A percentile compares a stretch with the other conserved stretches of the same genome.
These are phyloP conservation scores for Triangularia verruculosa DNA, from an alignment of 2,329 filamentous ascomycete species.

Conservation along the genomic window DNA sequence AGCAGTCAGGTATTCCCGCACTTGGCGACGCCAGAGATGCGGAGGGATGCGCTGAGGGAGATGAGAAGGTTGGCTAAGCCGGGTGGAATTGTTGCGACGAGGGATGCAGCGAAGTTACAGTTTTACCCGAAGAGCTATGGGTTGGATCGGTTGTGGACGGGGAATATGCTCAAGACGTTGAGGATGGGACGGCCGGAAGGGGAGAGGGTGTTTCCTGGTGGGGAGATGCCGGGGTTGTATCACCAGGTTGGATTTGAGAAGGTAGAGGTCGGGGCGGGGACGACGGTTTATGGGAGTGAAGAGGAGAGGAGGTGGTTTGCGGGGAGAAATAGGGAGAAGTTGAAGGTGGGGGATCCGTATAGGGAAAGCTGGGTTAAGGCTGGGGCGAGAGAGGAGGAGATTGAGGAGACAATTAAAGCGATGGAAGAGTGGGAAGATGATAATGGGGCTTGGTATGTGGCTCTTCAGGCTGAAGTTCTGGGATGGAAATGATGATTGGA, in stretches of 20 bases:
- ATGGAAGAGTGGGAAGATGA: conserved; percentile 35
- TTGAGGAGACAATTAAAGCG: conserved; percentile 32
- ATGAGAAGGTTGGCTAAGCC: conserved; percentile 43
- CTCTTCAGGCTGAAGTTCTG: conserved; percentile 38
- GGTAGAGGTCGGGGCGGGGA: conserved; percentile 31
- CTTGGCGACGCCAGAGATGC: conserved; percentile 33
- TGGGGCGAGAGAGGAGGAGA: conserved; percentile 37
- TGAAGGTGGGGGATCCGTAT: conserved; percentile 33
- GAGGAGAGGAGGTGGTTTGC: conserved; percentile 33
- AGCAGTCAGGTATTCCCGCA: conserved; percentile 44
- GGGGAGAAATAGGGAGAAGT: conserved; percentile 27
- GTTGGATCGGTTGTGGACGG: conserved; percentile 33
- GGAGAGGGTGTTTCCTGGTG: conserved; percentile 18
- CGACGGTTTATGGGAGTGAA: conserved; percentile 28
- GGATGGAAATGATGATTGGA: too few relatives aligned
- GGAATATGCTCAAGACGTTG: conserved; percentile 26
- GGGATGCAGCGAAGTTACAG: conserved; percentile 31
- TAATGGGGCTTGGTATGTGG: conserved; percentile 39
- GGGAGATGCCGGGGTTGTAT: conserved; percentile 33
- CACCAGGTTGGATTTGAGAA: conserved; percentile 34
- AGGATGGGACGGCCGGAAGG: conserved; percentile 19
- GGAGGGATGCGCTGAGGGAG: conserved; percentile 36
- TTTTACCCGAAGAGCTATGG: conserved; percentile 33
- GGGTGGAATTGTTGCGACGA: conserved; percentile 40
- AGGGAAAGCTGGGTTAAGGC: conserved; percentile 36